Evolutionary conservation across 257 asterid species (phyloP), one percentile per base, ranked within the genome.

Genomic region (Penstemon eatonii): DNA sequence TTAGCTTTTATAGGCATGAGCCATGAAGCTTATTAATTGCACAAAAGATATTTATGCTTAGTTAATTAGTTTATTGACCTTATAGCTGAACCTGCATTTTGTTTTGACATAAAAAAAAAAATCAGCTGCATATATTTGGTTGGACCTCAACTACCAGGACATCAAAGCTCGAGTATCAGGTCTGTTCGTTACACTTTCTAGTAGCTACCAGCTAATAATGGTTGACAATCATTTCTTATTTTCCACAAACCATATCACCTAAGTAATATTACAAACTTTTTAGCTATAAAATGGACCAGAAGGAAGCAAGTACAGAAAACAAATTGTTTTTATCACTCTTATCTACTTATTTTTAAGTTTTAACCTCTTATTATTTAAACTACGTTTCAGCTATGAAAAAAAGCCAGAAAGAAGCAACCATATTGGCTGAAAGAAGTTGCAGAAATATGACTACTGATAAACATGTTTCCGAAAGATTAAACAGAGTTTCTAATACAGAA

Each of bases 71-170:
- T 36, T 67, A 8, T 15, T 18, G 42, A 15, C 54, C 44, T 38
- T 64, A 70, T 65, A 37, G 56, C 50, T 57, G 41, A 19, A 60
- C 50, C 10, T 74, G 71, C 33, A 47, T 51, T 56, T 79, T 71
- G 40, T 56, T 78, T 71, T 71, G 63, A 25, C 33, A 25, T 25
- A 1, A 25, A 25, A 25, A 25, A 25, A 15, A 50, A 43, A 49
- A 61, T 63, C 80, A 92, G 98, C 97, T 79, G 93, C 85, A 44
- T 76, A 82, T 78, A 73, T 92, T 39, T 92, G 92, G 98, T 63
- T 87, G 74, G 96, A 89, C 78, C 96, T 92, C 71, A 84, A 92
- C 37, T 86, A 89, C 63, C 95, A 86, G 83, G 98, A 92, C 67
- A 81, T 78, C 66, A 85, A 81, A 76, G 95, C 86, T 52, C 90